Evolutionary conservation across 2,329 filamentous ascomycete genomes (phyloP).

Genomic region (Fusarium hainanense): DNA sequence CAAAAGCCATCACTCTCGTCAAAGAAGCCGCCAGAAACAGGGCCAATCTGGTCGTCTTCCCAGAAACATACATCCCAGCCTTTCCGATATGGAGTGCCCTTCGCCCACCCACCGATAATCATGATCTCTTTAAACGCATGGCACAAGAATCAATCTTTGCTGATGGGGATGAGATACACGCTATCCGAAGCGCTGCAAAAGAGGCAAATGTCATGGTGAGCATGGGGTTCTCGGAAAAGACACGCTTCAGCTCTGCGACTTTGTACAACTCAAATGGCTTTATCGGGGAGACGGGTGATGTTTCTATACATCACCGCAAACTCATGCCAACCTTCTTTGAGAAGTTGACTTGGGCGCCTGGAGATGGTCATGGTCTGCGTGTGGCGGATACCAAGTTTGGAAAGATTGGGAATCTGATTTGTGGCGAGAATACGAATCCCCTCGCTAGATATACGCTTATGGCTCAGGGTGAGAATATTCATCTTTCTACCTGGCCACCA

Average conservation of each 20-base stretch:
- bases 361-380: conserved; percentile 62
- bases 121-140: conserved; percentile 61
- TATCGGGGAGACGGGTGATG: conserved; percentile 56
- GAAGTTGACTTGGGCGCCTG: conserved; percentile 64
- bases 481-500: conserved; percentile 66
- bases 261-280: conserved; percentile 65
- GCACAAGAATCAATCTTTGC: conserved; percentile 57
- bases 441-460: conserved; percentile 64
- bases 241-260: conserved; percentile 56
- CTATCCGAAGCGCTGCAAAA: conserved; percentile 54
- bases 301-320: conserved; percentile 65
- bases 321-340: conserved; percentile 67
- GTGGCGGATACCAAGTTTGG: conserved; percentile 59
- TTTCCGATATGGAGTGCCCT: conserved; percentile 65
- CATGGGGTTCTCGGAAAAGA: conserved; percentile 62
- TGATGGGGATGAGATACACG: conserved; percentile 58
- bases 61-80: conserved; percentile 63
- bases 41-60: conserved; percentile 64
- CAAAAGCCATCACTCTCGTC: conserved; percentile 60
- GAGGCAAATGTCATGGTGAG: conserved; percentile 55
- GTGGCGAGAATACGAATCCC: conserved; percentile 69
- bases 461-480: conserved; percentile 65
- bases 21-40: conserved; percentile 54
- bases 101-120: conserved; percentile 60
- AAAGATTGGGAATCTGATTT: conserved; percentile 63